These are phyloP conservation scores for Nicotiana rustica DNA, from an alignment of 305 asterid genomes.

Conservation along the genomic window DNA sequence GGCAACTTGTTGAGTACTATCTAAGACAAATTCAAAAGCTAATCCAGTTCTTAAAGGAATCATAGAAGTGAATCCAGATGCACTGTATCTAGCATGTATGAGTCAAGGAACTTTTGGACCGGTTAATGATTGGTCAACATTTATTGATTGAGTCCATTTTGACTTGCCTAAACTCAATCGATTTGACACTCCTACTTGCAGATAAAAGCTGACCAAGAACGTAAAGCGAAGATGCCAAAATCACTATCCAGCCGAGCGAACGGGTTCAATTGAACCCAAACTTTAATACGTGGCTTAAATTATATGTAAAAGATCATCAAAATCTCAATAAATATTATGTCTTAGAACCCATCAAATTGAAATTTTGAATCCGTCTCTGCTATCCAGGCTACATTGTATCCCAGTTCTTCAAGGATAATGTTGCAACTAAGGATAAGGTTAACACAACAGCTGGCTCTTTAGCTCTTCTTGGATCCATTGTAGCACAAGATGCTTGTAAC, in stretches of 20 bases:
- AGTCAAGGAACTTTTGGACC: too few species aligned
- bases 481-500: slow-evolving; percentile 44
- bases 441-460: slow-evolving; percentile 53
- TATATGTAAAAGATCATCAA: too few species aligned
- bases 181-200: background rate
- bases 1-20: slow-evolving; percentile 50
- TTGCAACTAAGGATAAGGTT: slow-evolving; percentile 49
- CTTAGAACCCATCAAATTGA: too few species aligned
- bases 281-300: too few species aligned
- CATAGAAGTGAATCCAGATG: slow-evolving; percentile 57
- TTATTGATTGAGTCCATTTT: too few species aligned
- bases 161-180: too few species aligned
- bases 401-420: slow-evolving; percentile 45
- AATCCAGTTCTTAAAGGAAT: slow-evolving; percentile 47
- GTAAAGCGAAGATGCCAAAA: background rate
- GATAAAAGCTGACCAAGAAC: slow-evolving; percentile 34
- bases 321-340: too few species aligned
- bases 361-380: too few species aligned
- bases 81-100: background rate
- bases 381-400: slow-evolving; percentile 34
- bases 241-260: background rate
- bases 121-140: too few species aligned
- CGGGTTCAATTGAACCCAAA: too few species aligned
- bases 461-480: slow-evolving; percentile 46
- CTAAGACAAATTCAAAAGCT: slow-evolving; percentile 43